A percentile compares a stretch with the other conserved stretches of the same genome.
phyloP scores from a whole-genome alignment of 768 basidiomycete genomes.

The Solioccasus polychromus region DNA sequence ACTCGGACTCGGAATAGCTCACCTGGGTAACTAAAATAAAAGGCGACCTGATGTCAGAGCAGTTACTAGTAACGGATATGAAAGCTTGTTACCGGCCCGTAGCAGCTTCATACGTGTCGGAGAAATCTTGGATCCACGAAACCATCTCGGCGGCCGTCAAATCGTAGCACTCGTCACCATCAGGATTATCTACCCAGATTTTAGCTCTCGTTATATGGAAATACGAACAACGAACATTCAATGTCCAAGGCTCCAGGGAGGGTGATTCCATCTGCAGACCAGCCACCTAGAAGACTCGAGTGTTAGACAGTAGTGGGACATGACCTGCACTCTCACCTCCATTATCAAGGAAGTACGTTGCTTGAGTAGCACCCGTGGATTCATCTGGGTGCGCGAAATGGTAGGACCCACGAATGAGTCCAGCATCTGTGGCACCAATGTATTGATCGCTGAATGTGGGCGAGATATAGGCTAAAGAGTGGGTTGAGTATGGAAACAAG shows the following conservation, averaged over 20 bases:
- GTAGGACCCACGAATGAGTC: slow-evolving; percentile 58
- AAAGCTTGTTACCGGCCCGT: too few relatives aligned
- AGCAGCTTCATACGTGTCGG: too few relatives aligned
- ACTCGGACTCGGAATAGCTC: slow-evolving; percentile 5
- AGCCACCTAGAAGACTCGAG: slow-evolving; percentile 43
- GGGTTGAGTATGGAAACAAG: neutral
- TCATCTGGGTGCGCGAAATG: slow-evolving; percentile 57
- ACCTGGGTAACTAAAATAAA: slow-evolving; percentile 44
- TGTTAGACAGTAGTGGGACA: neutral
- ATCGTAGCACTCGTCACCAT: too few relatives aligned
- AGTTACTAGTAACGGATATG: too few relatives aligned
- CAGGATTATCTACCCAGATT: too few relatives aligned
- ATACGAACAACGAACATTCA: too few relatives aligned
- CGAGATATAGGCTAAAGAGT: slow-evolving; percentile 19
- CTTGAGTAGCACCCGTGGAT: slow-evolving; percentile 57
- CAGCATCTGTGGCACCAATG: slow-evolving; percentile 51
- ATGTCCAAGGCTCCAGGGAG: slow-evolving; percentile 65
- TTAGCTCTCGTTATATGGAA: too few relatives aligned
- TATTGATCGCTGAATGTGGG: slow-evolving; percentile 48
- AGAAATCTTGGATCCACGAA: too few relatives aligned
- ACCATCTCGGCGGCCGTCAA: too few relatives aligned
- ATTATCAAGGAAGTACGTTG: slow-evolving; percentile 53
- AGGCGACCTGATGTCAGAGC: too few relatives aligned
- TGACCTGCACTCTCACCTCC: slow-evolving; percentile 38
- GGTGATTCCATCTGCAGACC: slow-evolving; percentile 54